Evolutionary conservation across 768 basidiomycete species (phyloP).

Genomic region (Tylopilus subfusipes): DNA sequence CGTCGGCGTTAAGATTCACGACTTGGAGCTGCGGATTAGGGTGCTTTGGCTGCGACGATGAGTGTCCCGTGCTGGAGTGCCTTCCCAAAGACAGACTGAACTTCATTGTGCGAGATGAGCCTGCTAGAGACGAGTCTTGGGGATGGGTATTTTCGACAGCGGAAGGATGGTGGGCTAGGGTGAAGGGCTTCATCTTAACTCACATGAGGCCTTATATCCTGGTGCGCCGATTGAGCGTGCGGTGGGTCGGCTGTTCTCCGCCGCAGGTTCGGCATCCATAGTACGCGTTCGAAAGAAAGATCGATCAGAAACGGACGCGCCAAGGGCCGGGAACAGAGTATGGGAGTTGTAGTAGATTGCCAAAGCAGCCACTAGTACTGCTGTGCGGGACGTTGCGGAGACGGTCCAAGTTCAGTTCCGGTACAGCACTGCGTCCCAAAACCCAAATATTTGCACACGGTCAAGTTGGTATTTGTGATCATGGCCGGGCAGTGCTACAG

Average conservation of each 20-base stretch:
- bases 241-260: neutral
- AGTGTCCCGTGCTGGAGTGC: constrained; percentile 9
- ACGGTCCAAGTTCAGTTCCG: neutral
- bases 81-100: constrained; percentile 6
- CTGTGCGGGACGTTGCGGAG: too few relatives aligned
- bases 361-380: neutral
- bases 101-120: neutral
- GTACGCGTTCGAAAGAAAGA: neutral
- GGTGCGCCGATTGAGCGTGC: neutral
- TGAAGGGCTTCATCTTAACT: too few relatives aligned
- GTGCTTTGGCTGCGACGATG: constrained; percentile 10
- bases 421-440: neutral
- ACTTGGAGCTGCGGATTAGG: constrained; percentile 3
- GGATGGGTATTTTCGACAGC: neutral
- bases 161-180: neutral
- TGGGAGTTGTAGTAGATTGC: neutral
- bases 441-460: neutral
- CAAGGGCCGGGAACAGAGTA: neutral
- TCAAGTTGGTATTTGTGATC: too few relatives aligned
- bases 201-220: neutral
- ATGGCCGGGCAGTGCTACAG: constrained; percentile 11
- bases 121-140: neutral
- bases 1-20: neutral
- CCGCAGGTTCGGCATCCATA: neutral
- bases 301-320: constrained; percentile 2